phyloP scores from a whole-genome alignment of 371 early-diverging fungal genomes.

The Capniomyces stellatus region DNA sequence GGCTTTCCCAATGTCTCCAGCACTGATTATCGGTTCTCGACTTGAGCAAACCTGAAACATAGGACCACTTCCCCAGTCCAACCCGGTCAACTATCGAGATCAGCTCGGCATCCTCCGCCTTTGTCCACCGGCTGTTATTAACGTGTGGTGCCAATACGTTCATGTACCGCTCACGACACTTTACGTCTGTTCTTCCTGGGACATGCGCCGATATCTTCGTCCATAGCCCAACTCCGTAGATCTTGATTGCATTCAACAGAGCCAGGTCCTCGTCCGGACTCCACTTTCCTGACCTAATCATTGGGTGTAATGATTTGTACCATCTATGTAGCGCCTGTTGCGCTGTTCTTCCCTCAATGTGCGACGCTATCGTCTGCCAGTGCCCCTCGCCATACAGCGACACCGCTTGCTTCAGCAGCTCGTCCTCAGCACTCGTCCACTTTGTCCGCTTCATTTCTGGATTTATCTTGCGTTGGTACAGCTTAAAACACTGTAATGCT shows the following conservation, averaged over 20 bases:
- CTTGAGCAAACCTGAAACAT: conserved; percentile 27
- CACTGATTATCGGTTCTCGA: conserved; percentile 43
- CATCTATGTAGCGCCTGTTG: conserved; percentile 74
- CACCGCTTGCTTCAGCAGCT: conserved; percentile 33
- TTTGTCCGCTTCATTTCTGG: conserved; percentile 20
- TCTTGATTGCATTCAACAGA: conserved; percentile 38
- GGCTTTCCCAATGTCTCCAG: conserved; percentile 30
- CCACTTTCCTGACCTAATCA: conserved; percentile 58
- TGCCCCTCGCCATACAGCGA: conserved; percentile 37
- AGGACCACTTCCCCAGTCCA: conserved; percentile 35
- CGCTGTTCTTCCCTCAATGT: conserved; percentile 44
- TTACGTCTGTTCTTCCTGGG: conserved; percentile 63
- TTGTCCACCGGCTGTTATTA: conserved; percentile 31
- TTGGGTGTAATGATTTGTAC: conserved; percentile 53
- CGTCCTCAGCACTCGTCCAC: conserved; percentile 50
- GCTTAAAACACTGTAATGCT: conserved; percentile 58
- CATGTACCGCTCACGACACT: conserved; percentile 71
- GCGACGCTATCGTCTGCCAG: conserved; percentile 49
- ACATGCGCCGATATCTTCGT: conserved; percentile 45
- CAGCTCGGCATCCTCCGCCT: conserved; percentile 31
- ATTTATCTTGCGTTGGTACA: conserved; percentile 38
- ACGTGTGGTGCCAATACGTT: conserved; percentile 49
- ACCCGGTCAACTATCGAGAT: conserved; percentile 21
- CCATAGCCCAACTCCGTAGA: conserved; percentile 61
- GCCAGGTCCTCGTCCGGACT: conserved; percentile 49